These are phyloP conservation scores for Sordariomycetes sp. DNA, from an alignment of 2,329 filamentous ascomycete species.

Conservation along the genomic window DNA sequence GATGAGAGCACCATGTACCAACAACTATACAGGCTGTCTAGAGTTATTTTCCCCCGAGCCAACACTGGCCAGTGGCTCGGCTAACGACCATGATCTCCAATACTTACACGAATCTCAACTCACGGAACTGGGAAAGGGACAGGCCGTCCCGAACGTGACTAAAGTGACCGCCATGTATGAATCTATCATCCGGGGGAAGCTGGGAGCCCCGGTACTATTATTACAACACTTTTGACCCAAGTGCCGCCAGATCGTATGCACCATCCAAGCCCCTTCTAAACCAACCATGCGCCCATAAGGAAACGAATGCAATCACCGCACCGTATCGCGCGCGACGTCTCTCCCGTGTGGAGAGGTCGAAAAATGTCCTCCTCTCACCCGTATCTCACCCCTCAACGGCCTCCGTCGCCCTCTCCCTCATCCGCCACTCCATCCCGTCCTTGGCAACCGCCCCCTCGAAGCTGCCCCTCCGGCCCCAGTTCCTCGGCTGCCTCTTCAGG, in stretches of 20 bases:
- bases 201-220: background rate
- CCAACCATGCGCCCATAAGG: background rate
- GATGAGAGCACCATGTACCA: too few relatives aligned
- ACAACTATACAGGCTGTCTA: too few relatives aligned
- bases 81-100: too few relatives aligned
- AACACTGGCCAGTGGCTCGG: too few relatives aligned
- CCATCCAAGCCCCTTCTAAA: background rate
- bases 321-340: background rate
- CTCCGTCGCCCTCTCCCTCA: background rate
- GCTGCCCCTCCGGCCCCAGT: conserved; percentile 81
- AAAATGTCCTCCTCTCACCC: background rate
- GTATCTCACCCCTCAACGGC: background rate
- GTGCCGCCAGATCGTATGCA: background rate
- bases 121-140: background rate
- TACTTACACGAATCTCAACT: background rate
- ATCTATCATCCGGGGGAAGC: background rate
- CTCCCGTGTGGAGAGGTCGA: background rate
- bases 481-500: conserved; percentile 76
- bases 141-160: background rate
- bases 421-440: conserved; percentile 5
- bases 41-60: too few relatives aligned
- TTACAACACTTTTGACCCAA: background rate
- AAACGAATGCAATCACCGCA: background rate
- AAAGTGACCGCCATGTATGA: background rate
- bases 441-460: conserved; percentile 39